A percentile compares a stretch with the other conserved stretches of the same genome.
Conservation (phyloP, 1,284 basidiomycete species). For the Macrocystidia cucumis region DNA sequence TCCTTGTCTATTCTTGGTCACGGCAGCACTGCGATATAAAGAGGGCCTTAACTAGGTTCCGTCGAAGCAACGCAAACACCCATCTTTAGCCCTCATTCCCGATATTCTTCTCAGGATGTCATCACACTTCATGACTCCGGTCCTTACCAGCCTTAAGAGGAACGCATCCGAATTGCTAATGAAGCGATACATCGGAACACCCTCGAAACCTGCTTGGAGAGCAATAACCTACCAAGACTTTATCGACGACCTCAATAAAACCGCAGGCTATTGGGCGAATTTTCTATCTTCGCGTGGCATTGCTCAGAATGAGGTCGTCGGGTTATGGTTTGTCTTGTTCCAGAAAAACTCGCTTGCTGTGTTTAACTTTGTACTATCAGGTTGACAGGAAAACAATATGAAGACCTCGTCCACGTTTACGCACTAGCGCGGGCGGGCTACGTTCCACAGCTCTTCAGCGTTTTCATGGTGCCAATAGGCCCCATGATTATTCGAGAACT, state of each 20-base stretch:
- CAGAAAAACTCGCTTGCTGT: too few species aligned
- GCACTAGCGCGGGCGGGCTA: conserved; percentile 18
- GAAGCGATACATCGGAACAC: conserved; percentile 13
- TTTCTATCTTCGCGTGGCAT: conserved; percentile 7
- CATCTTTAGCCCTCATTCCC: too few species aligned
- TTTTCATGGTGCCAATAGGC: conserved; percentile 10
- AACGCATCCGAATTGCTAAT: too few species aligned
- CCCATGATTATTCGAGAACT: conserved; percentile 13
- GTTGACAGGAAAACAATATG: conserved; percentile 15
- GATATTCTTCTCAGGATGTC: too few species aligned
- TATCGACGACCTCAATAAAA: conserved; percentile 8
- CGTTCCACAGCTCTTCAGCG: conserved; percentile 19
- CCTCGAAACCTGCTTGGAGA: conserved; percentile 8
- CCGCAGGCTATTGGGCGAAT: conserved; percentile 7
- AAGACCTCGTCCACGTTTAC: conserved; percentile 19
- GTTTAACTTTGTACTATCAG: conserved; percentile 10
- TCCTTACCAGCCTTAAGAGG: too few species aligned
- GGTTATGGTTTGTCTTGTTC: too few species aligned
- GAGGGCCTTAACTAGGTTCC: too few species aligned
- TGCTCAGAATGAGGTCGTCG: conserved; percentile 8
- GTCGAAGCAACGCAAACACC: too few species aligned
- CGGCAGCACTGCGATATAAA: too few species aligned
- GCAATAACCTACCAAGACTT: conserved; percentile 10
- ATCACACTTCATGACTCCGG: too few species aligned
- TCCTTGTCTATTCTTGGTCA: too few species aligned